phyloP scores from a whole-genome alignment of 345 rosid genomes.

The Abelmoschus esculentus region DNA sequence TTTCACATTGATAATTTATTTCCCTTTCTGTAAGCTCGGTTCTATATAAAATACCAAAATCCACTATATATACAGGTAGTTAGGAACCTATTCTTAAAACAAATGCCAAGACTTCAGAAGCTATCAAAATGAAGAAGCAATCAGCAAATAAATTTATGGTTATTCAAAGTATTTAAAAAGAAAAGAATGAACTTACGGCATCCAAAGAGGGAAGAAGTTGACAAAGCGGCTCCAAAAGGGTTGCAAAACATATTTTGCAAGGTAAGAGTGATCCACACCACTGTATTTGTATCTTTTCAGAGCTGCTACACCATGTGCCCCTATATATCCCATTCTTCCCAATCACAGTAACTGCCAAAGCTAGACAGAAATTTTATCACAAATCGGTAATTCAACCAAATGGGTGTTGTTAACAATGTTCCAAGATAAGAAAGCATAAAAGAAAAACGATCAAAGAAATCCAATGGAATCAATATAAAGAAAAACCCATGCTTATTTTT shows the following conservation, averaged over 20 bases:
- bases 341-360: slow-evolving; percentile 15
- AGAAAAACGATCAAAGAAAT: not conserved
- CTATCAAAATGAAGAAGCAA: no score
- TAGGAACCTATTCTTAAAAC: not conserved
- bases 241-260: slow-evolving; percentile 82
- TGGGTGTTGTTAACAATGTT: not conserved
- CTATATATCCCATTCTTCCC: slow-evolving; percentile 73
- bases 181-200: slow-evolving; percentile 62
- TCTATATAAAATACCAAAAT: not conserved
- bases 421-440: not conserved
- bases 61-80: not conserved
- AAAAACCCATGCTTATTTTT: not conserved
- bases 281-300: slow-evolving; percentile 86
- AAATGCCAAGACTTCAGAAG: no score
- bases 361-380: not conserved
- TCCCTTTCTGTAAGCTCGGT: not conserved
- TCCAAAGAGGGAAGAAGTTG: slow-evolving; percentile 92
- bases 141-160: no score
- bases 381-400: not conserved
- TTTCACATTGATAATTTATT: not conserved
- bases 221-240: slow-evolving; percentile 88
- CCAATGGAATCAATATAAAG: not conserved
- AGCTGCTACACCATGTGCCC: slow-evolving; percentile 76
- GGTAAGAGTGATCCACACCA: slow-evolving; percentile 79
- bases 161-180: not conserved